Evolutionary conservation across 2,329 filamentous ascomycete species (phyloP), one percentile per base, ranked within the genome.

Genomic region (Colletotrichum siamense): DNA sequence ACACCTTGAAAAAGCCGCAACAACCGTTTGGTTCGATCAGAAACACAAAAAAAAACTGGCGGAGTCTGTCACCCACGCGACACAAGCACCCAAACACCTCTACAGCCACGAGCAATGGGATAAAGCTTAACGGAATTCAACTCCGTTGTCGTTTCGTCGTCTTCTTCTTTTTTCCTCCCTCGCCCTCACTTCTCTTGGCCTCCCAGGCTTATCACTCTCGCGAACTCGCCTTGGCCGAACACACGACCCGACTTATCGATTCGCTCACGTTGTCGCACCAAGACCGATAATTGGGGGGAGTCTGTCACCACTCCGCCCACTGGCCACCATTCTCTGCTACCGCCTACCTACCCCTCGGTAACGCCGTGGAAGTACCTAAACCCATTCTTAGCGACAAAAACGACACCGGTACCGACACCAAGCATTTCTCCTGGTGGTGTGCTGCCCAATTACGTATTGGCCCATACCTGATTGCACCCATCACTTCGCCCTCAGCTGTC

Each of bases 31-130:
- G 49, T 76, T 76, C 57, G 63, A 64, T 26, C 49, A 39, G 59
- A 65, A 16, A n/a, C 44, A 10, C 22, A 34, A 30, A 59, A 68
- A 39, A 39, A 49, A 49, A n/a, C 5, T 49, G 39, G 39, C 39
- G 39, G 28, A 67, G 22, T 39, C 36, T 15, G 63, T 59, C 32
- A 36, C 22, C 69, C 62, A 26, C 26, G 26, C 62, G 26, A 67
- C 61, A 52, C 57, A 44, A 70, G n/a, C 24, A n/a, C 18, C 24
- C 44, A 55, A 67, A 59, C 73, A 44, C 57, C 9, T n/a, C 63
- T 69, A 39, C 73, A 76, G 69, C 73, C 57, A 64, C 73, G 44
- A 73, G 73, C 64, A 64, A 73, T 76, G 73, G 69, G 73, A 76
- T 76, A 76, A 76, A 65, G 49, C 68, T 32, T 44, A 69, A 68